A percentile compares a stretch with the other conserved stretches of the same genome.
phyloP scores from a whole-genome alignment of 2,329 filamentous ascomycete genomes.

The Fusarium mundagurra region DNA sequence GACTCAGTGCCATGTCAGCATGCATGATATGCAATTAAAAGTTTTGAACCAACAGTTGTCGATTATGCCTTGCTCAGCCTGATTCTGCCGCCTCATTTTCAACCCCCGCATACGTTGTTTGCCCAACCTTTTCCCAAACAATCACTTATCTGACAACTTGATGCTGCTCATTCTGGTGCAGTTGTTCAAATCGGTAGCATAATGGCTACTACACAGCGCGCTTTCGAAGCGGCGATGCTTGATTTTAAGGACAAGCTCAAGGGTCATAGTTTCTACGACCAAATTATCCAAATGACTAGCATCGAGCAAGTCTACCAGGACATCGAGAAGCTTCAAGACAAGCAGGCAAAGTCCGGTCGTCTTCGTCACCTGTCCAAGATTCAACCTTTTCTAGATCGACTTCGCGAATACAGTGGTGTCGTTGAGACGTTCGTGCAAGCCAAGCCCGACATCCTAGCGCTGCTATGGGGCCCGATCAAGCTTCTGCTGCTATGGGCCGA shows the following conservation, averaged over 20 bases:
- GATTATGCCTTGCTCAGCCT: neutral
- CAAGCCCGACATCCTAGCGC: slow-evolving; percentile 15
- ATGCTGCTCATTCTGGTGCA: neutral
- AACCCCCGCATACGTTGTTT: neutral
- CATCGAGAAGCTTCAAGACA: neutral
- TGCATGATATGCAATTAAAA: neutral
- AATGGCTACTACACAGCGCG: neutral
- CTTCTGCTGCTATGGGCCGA: neutral
- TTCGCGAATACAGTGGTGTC: neutral
- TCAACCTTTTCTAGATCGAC: neutral
- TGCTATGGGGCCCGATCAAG: slow-evolving; percentile 19
- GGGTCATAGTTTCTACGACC: neutral
- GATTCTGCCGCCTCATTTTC: neutral
- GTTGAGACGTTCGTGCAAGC: neutral
- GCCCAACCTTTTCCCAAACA: accelerated
- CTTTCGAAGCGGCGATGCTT: neutral
- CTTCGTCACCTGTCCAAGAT: neutral
- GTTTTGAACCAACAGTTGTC: neutral
- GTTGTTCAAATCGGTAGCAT: accelerated
- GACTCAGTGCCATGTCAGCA: neutral
- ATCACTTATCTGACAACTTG: accelerated
- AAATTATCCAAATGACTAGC: neutral
- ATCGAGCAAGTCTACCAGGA: neutral
- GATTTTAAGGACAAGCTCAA: neutral
- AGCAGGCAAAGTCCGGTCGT: neutral